Conservation (phyloP, 495 filamentous ascomycete species). For the Aspergillus ellipticus region DNA sequence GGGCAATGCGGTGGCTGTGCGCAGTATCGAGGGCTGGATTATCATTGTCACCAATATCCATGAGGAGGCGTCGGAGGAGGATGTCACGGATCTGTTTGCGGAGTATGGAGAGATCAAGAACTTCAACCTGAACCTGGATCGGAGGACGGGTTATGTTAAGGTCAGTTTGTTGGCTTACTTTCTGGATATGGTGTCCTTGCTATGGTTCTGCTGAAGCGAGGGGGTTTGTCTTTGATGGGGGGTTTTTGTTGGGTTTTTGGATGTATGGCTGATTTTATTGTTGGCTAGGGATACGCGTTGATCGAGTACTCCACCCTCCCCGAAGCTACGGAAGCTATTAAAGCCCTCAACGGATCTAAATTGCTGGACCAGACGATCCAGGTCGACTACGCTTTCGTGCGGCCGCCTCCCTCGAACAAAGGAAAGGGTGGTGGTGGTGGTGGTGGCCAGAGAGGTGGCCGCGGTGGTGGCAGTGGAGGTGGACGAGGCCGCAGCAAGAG, state of each 20-base stretch:
- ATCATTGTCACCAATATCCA: conserved; percentile 95
- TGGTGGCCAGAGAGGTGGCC: conserved; percentile 45
- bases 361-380: conserved; percentile 87
- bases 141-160: conserved; percentile 97
- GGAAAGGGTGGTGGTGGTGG: conserved; percentile 53
- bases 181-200: no score
- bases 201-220: no score
- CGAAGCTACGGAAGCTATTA: conserved; percentile 82
- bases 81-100: conserved; percentile 88
- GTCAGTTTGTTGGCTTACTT: conserved; percentile 40
- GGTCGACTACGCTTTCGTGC: conserved; percentile 96
- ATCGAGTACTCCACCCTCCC: conserved; percentile 89
- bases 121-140: conserved; percentile 88
- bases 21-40: conserved; percentile 99
- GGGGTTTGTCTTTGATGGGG: not conserved
- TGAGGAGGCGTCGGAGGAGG: conserved; percentile 96
- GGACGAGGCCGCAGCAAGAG: conserved; percentile 51
- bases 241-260: not conserved
- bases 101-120: conserved; percentile 99
- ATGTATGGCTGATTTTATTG: conserved; percentile 11
- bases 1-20: conserved; percentile 81
- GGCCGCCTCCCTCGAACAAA: conserved; percentile 74
- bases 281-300: conserved; percentile 76
- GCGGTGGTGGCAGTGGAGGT: conserved; percentile 44
- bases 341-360: conserved; percentile 74